Evolutionary conservation across 495 filamentous ascomycete species (phyloP).

Genomic region (Daldinia loculata): DNA sequence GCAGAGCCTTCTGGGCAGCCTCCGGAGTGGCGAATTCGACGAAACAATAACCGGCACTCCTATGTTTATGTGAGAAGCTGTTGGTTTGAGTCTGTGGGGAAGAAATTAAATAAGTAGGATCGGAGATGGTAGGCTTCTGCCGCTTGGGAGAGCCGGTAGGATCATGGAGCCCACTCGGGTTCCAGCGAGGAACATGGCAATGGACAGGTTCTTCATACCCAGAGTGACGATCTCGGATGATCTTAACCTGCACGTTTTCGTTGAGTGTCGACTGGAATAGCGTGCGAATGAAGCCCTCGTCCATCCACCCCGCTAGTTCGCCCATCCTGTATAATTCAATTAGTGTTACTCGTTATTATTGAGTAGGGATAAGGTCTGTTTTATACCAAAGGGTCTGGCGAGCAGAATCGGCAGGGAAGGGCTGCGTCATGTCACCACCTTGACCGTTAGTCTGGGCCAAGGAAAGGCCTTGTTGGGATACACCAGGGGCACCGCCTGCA

Average conservation of each 20-base stretch:
- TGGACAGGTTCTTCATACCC: slow-evolving; percentile 70
- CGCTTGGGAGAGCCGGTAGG: neutral
- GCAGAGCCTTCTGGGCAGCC: slow-evolving; percentile 88
- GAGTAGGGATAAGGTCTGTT: neutral
- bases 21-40: slow-evolving; percentile 88
- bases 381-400: slow-evolving; percentile 57
- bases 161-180: slow-evolving; percentile 4
- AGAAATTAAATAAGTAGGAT: neutral
- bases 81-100: neutral
- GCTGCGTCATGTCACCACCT: slow-evolving; percentile 36
- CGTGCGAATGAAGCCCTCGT: slow-evolving; percentile 97
- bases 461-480: slow-evolving; percentile 37
- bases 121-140: neutral
- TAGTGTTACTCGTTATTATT: slow-evolving; percentile 9
- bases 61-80: slow-evolving; percentile 55
- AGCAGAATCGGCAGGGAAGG: slow-evolving; percentile 42
- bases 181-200: neutral
- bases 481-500: slow-evolving; percentile 38
- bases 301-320: slow-evolving; percentile 98
- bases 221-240: slow-evolving; percentile 99
- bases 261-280: slow-evolving; percentile 86
- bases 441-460: slow-evolving; percentile 45
- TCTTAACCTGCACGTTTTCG: slow-evolving; percentile 97
- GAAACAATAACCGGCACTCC: slow-evolving; percentile 99
- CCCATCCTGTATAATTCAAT: slow-evolving; percentile 81